Conservation (phyloP, 495 filamentous ascomycete species). For the Apiosordaria backusii region DNA sequence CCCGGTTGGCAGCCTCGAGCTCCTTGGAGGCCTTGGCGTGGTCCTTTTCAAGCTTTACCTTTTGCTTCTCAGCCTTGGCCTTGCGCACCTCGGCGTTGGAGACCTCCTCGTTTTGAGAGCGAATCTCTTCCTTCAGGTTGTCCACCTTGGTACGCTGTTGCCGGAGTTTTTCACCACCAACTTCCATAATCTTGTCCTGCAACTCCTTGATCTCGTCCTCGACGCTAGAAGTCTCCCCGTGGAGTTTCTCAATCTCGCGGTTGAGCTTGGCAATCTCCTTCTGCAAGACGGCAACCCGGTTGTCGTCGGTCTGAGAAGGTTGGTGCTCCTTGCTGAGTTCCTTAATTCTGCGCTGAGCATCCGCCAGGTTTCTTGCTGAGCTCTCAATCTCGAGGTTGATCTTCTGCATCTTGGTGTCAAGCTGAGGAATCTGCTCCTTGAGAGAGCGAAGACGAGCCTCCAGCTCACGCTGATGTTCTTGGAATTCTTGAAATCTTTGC, state of each 20-base stretch:
- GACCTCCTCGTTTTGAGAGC: conserved; percentile 72
- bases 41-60: conserved; percentile 79
- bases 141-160: conserved; percentile 94
- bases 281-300: conserved; percentile 62
- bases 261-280: conserved; percentile 72
- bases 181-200: conserved; percentile 96
- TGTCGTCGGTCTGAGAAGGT: conserved; percentile 73
- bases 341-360: conserved; percentile 76
- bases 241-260: conserved; percentile 74
- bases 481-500: conserved; percentile 71
- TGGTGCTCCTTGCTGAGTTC: conserved; percentile 79
- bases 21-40: conserved; percentile 71
- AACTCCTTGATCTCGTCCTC: conserved; percentile 88
- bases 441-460: conserved; percentile 68
- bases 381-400: conserved; percentile 85
- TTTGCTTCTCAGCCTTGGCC: conserved; percentile 89
- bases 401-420: conserved; percentile 91
- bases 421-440: conserved; percentile 74
- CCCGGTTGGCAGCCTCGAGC: conserved; percentile 62
- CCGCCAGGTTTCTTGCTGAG: conserved; percentile 74
- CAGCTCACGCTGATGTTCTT: conserved; percentile 72
- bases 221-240: conserved; percentile 73
- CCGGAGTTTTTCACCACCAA: conserved; percentile 87
- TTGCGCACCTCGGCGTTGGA: conserved; percentile 79
- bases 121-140: conserved; percentile 79